These are phyloP conservation scores for Hibiscus trionum DNA, from an alignment of 345 rosid species.

Conservation along the genomic window DNA sequence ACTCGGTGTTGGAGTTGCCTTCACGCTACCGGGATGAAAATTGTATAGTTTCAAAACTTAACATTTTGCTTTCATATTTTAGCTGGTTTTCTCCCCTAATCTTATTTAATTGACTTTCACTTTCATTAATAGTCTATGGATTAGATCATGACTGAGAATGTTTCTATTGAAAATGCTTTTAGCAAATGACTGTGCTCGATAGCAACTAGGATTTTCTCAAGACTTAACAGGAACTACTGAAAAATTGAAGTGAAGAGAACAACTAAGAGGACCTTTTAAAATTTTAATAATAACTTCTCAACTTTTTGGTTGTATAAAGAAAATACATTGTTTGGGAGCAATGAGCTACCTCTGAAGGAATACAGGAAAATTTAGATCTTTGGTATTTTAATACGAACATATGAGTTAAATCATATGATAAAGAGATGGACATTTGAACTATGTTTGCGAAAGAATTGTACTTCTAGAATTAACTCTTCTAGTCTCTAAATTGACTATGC, in stretches of 20 bases:
- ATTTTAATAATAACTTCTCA: neutral
- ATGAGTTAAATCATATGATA: neutral
- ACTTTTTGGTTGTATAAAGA: neutral
- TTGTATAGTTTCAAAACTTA: conserved; percentile 36
- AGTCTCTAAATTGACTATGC: neutral
- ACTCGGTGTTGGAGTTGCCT: conserved; percentile 45
- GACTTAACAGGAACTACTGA: neutral
- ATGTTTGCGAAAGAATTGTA: neutral
- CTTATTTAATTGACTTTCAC: neutral
- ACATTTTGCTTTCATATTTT: neutral
- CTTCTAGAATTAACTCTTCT: neutral
- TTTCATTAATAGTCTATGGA: neutral
- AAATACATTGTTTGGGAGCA: neutral
- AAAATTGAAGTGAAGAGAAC: neutral
- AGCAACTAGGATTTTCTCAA: neutral
- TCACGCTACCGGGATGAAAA: conserved; percentile 44
- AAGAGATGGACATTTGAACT: neutral
- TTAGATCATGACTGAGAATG: neutral
- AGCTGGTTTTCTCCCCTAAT: neutral
- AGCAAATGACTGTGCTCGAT: neutral
- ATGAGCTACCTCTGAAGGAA: neutral
- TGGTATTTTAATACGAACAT: neutral
- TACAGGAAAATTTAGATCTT: neutral
- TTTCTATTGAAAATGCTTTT: neutral
- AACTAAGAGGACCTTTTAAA: neutral